phyloP scores from a whole-genome alignment of 805 yeast species.

The Hanseniaspora hatyaiensis region DNA sequence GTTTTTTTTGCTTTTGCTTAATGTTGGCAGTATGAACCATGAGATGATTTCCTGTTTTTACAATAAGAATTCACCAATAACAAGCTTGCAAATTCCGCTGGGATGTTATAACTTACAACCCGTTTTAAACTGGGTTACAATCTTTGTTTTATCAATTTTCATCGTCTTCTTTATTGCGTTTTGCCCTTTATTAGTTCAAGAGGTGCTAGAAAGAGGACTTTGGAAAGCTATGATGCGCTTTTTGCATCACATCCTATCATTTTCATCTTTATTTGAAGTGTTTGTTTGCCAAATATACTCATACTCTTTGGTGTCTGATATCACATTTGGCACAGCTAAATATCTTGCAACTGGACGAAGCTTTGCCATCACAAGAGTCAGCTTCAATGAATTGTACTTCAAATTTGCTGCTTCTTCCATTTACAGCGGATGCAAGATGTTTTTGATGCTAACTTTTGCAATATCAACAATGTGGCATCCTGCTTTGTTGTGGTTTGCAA shows the following conservation, averaged over 20 bases:
- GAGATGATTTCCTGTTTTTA: constrained; percentile 63
- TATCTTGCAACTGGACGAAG: constrained; percentile 92
- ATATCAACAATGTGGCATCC: constrained; percentile 73
- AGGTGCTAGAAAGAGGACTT: constrained; percentile 72
- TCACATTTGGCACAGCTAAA: constrained; percentile 82
- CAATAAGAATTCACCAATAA: constrained; percentile 53
- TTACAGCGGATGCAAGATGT: constrained; percentile 61
- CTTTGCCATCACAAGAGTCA: constrained; percentile 71
- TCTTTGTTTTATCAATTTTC: constrained; percentile 79
- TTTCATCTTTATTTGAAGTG: constrained; percentile 88
- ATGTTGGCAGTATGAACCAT: constrained; percentile 64
- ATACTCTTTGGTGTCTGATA: constrained; percentile 57
- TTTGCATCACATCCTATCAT: constrained; percentile 60
- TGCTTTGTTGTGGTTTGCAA: constrained; percentile 63
- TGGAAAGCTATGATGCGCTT: constrained; percentile 63
- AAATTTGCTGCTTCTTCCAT: constrained; percentile 67
- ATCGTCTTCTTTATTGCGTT: constrained; percentile 89
- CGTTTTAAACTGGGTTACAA: constrained; percentile 78
- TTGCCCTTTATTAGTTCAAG: constrained; percentile 78
- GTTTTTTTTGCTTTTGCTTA: constrained; percentile 68
- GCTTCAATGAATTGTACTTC: constrained; percentile 62
- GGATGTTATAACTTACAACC: constrained; percentile 84
- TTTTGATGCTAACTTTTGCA: constrained; percentile 62
- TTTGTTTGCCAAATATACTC: constrained; percentile 92
- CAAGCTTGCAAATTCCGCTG: constrained; percentile 59